Evolutionary conservation across 2,329 filamentous ascomycete species (phyloP).

Genomic region (Phialophora expanda): DNA sequence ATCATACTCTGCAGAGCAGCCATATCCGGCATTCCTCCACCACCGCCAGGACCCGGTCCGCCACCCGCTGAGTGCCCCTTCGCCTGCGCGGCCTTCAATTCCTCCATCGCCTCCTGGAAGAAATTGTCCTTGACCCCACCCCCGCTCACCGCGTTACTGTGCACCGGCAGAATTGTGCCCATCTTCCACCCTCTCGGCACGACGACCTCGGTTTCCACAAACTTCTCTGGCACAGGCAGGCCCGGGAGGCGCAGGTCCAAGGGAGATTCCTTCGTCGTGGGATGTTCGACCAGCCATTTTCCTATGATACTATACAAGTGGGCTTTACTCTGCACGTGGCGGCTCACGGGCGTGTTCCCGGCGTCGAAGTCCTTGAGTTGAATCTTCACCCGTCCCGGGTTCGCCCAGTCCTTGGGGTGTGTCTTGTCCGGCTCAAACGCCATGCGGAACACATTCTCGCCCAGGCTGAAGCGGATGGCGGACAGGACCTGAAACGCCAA

Average conservation of each 20-base stretch:
- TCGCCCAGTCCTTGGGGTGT: slow-evolving; percentile 97
- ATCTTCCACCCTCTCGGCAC: slow-evolving; percentile 92
- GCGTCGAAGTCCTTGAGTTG: slow-evolving; percentile 63
- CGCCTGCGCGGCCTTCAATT: slow-evolving; percentile 69
- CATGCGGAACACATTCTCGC: slow-evolving; percentile 60
- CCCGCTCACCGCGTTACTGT: slow-evolving; percentile 86
- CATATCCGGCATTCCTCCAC: slow-evolving; percentile 42
- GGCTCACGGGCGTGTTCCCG: slow-evolving; percentile 54
- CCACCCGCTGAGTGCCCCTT: slow-evolving; percentile 51
- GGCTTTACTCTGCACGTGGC: slow-evolving; percentile 73
- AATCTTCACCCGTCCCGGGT: slow-evolving; percentile 87
- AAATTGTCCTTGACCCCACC: slow-evolving; percentile 94
- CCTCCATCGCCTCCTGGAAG: slow-evolving; percentile 94
- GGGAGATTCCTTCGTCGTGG: slow-evolving; percentile 73
- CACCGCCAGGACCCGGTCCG: slow-evolving; percentile 47
- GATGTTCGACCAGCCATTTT: slow-evolving; percentile 75
- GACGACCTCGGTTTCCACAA: slow-evolving; percentile 73
- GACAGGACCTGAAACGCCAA: slow-evolving; percentile 87
- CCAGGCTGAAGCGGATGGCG: slow-evolving; percentile 65
- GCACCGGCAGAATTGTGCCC: slow-evolving; percentile 78
- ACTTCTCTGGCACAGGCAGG: slow-evolving; percentile 68
- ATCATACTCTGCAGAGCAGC: slow-evolving; percentile 38
- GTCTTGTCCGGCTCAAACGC: slow-evolving; percentile 89
- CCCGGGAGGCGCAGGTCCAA: slow-evolving; percentile 75
- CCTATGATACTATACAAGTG: slow-evolving; percentile 85